Evolutionary conservation across 495 filamentous ascomycete genomes (phyloP), one percentile per base, ranked within the genome.

Genomic region (Podospora pseudocomata): DNA sequence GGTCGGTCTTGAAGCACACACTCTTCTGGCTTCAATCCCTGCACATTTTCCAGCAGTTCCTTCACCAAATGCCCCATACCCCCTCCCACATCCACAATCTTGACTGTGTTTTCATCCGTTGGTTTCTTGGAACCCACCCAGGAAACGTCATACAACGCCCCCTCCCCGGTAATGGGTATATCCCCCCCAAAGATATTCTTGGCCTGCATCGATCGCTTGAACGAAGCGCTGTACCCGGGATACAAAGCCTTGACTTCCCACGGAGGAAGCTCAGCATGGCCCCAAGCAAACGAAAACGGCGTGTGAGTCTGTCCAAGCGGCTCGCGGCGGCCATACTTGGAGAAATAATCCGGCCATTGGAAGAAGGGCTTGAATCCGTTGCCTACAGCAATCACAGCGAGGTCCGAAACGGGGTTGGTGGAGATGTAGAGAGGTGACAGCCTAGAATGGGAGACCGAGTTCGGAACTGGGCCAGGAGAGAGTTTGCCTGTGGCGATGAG

Each of bases 1-100:
- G 73, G 72, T 11, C 84, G 59, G 34, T 86, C 84, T 67, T 86
- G 79, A 11, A 86, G 67, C 16, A 86, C 70, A 19, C 83, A 75
- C 19, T 73, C 76, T 16, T 75, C 73, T 2, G 68, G 26, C 6
- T 73, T 69, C 1, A 76, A 4, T 5, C 73, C 57, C 1, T 79
- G 77, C 30, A 79, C 75, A 15, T 68, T 69, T 7, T 74, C 72
- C 39, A 78, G 72, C 7, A 81, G 77, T 13, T 72, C 71, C 16
- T 73, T 64, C 16, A 86, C 65, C 66, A 84, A 77, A 62, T 86
- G 83, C 2, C 84, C 85, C 23, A 78, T 71, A 0, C 83, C 82
- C 0, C 79, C 84, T 1, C 81, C 84, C 0, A 87, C 80, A 67
- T 87, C 85, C 4, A 87, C 83, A 0, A 86, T 63, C 4, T 83